Conservation (phyloP, 768 basidiomycete species). For the Phaffia australis region DNA sequence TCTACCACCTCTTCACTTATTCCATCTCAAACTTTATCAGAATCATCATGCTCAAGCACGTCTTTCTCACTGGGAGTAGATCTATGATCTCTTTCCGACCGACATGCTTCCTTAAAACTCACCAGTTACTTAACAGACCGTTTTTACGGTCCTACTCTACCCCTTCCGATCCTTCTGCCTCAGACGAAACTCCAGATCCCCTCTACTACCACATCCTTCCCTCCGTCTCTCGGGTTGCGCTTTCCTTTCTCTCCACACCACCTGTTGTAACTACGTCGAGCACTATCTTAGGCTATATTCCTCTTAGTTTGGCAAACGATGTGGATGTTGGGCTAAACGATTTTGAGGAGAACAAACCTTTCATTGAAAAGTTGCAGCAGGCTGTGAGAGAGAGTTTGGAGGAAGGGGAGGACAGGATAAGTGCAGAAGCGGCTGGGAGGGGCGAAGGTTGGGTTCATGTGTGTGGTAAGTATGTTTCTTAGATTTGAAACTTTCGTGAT, state of each 20-base stretch:
- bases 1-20: too few relatives aligned
- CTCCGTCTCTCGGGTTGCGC: slow-evolving; percentile 4
- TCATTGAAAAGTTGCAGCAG: slow-evolving; percentile 2
- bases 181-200: slow-evolving; percentile 5
- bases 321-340: background rate
- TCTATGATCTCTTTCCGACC: too few relatives aligned
- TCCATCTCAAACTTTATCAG: too few relatives aligned
- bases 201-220: slow-evolving; percentile 21
- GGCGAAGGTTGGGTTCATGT: slow-evolving; percentile 19
- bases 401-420: slow-evolving; percentile 20
- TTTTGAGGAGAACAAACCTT: slow-evolving; percentile 18
- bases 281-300: slow-evolving; percentile 18
- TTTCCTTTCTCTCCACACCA: slow-evolving; percentile 14
- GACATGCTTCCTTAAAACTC: too few relatives aligned
- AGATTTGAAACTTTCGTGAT: background rate
- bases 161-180: background rate
- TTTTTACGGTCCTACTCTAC: background rate
- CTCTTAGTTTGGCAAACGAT: background rate
- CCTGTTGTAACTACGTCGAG: background rate
- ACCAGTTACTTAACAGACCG: too few relatives aligned
- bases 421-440: slow-evolving; percentile 14
- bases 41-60: too few relatives aligned
- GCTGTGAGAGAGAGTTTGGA: slow-evolving; percentile 8
- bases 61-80: too few relatives aligned
- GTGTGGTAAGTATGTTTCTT: slow-evolving; percentile 4